Conservation (phyloP, 441 rosid species). For the Pelargonium australe region DNA sequence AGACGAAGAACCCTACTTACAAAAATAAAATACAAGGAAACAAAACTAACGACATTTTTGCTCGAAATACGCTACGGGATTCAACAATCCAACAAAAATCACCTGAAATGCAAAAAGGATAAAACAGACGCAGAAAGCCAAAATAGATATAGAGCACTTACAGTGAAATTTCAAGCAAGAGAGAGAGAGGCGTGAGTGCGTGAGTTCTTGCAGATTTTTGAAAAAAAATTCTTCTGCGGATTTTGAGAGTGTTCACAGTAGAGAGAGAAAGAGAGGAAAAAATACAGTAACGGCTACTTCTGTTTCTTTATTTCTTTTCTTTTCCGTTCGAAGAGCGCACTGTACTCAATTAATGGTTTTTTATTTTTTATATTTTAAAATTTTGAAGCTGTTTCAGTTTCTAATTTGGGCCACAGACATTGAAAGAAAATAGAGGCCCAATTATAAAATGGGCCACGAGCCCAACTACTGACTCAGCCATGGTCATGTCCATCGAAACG, state of each 20-base stretch:
- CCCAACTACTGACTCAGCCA: no score
- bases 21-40: no score
- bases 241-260: not conserved
- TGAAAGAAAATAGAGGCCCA: no score
- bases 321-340: conserved; percentile 3
- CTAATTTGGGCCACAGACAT: no score
- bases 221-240: not conserved
- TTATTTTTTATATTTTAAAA: not conserved
- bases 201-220: conserved; percentile 19
- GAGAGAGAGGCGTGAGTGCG: not conserved
- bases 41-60: no score
- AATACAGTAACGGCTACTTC: conserved; percentile 4
- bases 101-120: conserved; percentile 9
- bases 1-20: no score
- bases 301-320: not conserved
- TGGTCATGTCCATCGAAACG: no score
- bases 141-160: conserved; percentile 12
- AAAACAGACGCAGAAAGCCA: no score
- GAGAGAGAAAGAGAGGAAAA: not conserved
- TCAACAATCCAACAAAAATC: conserved; percentile 14
- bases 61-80: not conserved
- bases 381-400: no score
- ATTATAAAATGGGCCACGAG: no score
- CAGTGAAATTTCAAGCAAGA: conserved; percentile 4
- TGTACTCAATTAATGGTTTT: not conserved